Conservation (phyloP, 208 protist species). For the Herpetomonas samuelpessoai region DNA sequence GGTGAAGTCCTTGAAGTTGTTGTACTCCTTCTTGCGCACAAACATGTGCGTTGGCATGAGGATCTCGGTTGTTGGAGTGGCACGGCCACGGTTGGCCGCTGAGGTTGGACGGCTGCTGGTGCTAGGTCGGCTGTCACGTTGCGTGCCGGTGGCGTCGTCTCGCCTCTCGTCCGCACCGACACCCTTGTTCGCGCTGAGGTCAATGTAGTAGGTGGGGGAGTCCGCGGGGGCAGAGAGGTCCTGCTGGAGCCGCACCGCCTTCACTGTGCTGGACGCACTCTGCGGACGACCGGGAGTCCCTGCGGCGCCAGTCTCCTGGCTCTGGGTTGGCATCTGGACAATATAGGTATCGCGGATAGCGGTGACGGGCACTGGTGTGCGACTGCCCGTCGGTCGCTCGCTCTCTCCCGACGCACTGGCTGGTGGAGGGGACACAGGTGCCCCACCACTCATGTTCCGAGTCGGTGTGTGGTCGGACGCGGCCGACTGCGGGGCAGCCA, state of each 20-base stretch:
- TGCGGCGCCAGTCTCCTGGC: background rate
- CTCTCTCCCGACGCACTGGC: background rate
- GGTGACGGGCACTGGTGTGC: background rate
- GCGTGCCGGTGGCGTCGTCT: background rate
- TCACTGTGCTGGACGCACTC: background rate
- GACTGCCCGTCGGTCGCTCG: background rate
- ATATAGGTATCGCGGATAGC: background rate
- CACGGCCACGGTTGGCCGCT: constrained; percentile 2
- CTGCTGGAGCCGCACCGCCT: constrained; percentile 6
- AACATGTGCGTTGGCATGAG: constrained; percentile 49
- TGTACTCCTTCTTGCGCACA: constrained; percentile 50
- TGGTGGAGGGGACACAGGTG: background rate
- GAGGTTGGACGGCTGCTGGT: background rate
- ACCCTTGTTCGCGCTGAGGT: background rate
- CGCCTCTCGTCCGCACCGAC: background rate
- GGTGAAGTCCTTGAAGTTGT: constrained; percentile 45
- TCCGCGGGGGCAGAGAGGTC: constrained; percentile 2
- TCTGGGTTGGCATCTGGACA: background rate
- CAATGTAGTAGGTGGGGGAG: constrained; percentile 11
- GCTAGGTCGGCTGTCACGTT: background rate
- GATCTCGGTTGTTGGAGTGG: constrained; percentile 24
- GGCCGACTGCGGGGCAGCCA: no score
- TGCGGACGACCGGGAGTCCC: background rate
- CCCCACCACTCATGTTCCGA: background rate
- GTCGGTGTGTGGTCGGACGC: background rate